Evolutionary conservation across 768 basidiomycete species (phyloP), one percentile per base, ranked within the genome.

Genomic region (Psilocybe subaeruginosa): DNA sequence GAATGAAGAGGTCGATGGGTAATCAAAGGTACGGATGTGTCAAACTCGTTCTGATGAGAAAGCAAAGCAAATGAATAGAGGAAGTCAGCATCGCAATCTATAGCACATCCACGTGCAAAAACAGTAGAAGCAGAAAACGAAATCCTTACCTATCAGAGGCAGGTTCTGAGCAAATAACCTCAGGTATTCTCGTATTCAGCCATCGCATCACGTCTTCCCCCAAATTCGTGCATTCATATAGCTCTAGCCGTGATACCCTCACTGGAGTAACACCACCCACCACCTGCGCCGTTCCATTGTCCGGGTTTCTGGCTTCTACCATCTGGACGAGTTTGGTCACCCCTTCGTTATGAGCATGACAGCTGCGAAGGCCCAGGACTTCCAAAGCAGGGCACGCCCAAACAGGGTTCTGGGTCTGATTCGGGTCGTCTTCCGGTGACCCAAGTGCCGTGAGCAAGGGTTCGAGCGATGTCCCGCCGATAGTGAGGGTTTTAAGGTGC

Each of bases 301-400:
- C 80, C 0, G 91, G 91, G 69, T 92, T 92, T 54, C 91, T 78
- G 58, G 83, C 82, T 50, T 91, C 89, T 19, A 93, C 81, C 75
- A 91, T 81, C 69, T 85, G 83, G 27, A 93, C 88, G 17, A 92
- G 80, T 73, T 87, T 88, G 54, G 79, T 78, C 27, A 90, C 82
- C 29, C 84, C 86, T 54, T 90, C 89, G 33, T 79, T 80, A 66
- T 88, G 87, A 23, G 83, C 78, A 68, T 87, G 85, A 67, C 90
- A 92, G 39, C 78, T 82, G 64, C 84, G 82, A 80, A 92, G 76
- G 29, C 82, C 82, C 47, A 93, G 77, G 11, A 78, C 74, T 61
- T 78, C 80, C 58, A 93, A 77, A 56, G 78, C 77, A 5, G 91
- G 90, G 68, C 89, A 91, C 30, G 82, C 73, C 87, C 89, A 91